These are phyloP conservation scores for Coemansia asiatica DNA, from an alignment of 192 early-diverging fungal genomes.

Conservation along the genomic window DNA sequence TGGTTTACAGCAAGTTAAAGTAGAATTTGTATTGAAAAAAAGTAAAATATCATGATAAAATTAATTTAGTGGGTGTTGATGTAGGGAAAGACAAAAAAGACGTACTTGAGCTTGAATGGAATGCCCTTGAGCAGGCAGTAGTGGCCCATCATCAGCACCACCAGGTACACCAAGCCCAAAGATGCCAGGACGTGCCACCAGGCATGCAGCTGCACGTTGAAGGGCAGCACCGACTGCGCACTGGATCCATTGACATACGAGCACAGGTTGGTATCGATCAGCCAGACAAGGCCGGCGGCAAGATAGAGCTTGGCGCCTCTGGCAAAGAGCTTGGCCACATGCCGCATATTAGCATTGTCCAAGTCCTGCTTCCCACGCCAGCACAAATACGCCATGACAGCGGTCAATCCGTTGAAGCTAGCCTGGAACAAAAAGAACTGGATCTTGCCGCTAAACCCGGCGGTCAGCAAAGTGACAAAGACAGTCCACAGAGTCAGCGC, in stretches of 20 bases:
- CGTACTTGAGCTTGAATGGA: conserved; percentile 36
- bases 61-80: conserved; percentile 28
- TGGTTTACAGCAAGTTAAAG: neutral
- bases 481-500: conserved; percentile 40
- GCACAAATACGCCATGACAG: conserved; percentile 36
- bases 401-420: conserved; percentile 38
- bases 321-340: conserved; percentile 39
- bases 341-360: conserved; percentile 28
- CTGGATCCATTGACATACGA: conserved; percentile 49
- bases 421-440: conserved; percentile 54
- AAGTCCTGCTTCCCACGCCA: conserved; percentile 41
- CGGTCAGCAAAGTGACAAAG: conserved; percentile 44
- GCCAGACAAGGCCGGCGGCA: conserved; percentile 34
- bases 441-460: conserved; percentile 47
- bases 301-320: conserved; percentile 35
- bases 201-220: conserved; percentile 63
- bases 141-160: conserved; percentile 58
- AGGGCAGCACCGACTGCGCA: conserved; percentile 39
- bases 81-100: conserved; percentile 36
- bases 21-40: conserved; percentile 10
- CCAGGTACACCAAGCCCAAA: conserved; percentile 59
- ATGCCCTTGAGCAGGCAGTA: conserved; percentile 42
- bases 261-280: conserved; percentile 52
- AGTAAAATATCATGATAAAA: conserved; percentile 6
- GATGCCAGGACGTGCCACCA: conserved; percentile 67